Evolutionary conservation across 1,284 basidiomycete species (phyloP), one percentile per base, ranked within the genome.

Genomic region (Phellopilus nigrolimitatus): DNA sequence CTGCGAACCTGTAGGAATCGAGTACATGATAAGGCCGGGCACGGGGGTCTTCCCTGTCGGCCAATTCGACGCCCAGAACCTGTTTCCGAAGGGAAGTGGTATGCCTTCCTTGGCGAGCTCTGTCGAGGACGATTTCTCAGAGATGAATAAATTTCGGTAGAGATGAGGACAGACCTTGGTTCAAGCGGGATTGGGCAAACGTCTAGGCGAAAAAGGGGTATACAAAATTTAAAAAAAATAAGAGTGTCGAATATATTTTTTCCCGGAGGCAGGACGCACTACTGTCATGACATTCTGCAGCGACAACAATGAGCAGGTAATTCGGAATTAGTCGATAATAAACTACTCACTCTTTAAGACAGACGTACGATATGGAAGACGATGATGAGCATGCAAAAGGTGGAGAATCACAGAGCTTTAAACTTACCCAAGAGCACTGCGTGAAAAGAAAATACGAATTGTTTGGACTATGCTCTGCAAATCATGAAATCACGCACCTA

Each of bases 31-130:
- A 3, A 76, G 63, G 2, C 73, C 74, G 0, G 71, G 71, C 17
- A 76, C 60, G 0, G 74, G 74, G 0, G 74, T 68, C 50, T 66
- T 70, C 10, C 71, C 70, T 12, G 69, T 72, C 0, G 74, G 74
- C 63, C 69, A 68, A 56, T 73, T 76, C 1, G 68, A 69, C 1
- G 72, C 73, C 64, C 70, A 71, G 49, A 74, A 65, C 25, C 66
- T 68, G 51, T 70, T 74, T 27, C 63, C 62, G 61, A 72, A 73
- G 1, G 74, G 74, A 1, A 75, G 62, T 6, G 70, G 71, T 13
- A 80, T 62, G 4, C 74, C 76, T 57, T 79, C 78, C 56, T 79
- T 79, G 1, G 78, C 76, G 1, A 78, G 67, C 49, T 77, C 76
- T 66, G 48, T 15, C 22, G n/a, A 3, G 2, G 27, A 10, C 8